A percentile compares a stretch with the other conserved stretches of the same genome.
Conservation (phyloP, 2,329 filamentous ascomycete genomes). For the Penicillium sp. region DNA sequence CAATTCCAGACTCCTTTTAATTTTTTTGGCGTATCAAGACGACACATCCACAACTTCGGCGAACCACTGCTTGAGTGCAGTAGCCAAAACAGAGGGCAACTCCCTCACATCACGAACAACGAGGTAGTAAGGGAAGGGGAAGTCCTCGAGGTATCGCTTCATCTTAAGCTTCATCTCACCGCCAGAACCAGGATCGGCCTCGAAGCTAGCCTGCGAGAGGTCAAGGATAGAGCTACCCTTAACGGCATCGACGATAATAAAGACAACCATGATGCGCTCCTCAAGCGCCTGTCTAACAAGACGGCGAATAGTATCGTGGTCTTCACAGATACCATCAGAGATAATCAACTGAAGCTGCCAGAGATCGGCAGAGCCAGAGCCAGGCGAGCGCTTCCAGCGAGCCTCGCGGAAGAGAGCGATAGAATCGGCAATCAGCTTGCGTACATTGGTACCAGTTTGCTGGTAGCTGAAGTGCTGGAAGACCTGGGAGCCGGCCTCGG, state of each 20-base stretch:
- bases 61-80: conserved; percentile 94
- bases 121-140: conserved; percentile 96
- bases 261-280: conserved; percentile 96
- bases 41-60: conserved; percentile 61
- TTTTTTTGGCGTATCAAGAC: conserved; percentile 25
- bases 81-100: conserved; percentile 82
- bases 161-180: conserved; percentile 70
- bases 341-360: conserved; percentile 96
- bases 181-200: conserved; percentile 59
- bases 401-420: conserved; percentile 81
- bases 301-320: conserved; percentile 78
- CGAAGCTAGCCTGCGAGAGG: conserved; percentile 82
- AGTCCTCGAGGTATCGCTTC: conserved; percentile 88
- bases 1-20: conserved; percentile 16
- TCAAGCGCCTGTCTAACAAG: conserved; percentile 85
- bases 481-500: conserved; percentile 77
- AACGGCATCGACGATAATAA: conserved; percentile 83
- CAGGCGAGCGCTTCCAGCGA: conserved; percentile 57
- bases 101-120: conserved; percentile 91
- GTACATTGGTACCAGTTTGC: conserved; percentile 83
- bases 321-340: conserved; percentile 89
- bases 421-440: conserved; percentile 71
- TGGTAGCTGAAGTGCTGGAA: conserved; percentile 82
- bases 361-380: conserved; percentile 64
- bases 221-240: conserved; percentile 68